Percentiles rank a stretch among this genome's conserved stretches.
These are phyloP conservation scores for Citrus trifoliata DNA, from an alignment of 345 rosid genomes.

Conservation along the genomic window DNA sequence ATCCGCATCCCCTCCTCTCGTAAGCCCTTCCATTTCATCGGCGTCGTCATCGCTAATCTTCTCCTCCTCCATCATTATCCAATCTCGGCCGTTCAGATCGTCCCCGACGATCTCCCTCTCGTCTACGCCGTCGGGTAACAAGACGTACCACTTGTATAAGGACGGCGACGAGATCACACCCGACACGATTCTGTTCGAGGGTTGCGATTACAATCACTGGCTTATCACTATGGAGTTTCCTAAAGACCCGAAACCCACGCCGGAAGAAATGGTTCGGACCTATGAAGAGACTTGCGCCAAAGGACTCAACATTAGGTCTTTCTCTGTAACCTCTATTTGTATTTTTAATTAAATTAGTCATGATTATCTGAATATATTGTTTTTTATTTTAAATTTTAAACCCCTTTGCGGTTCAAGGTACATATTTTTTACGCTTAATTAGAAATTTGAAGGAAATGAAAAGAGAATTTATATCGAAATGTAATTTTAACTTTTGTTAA, in stretches of 20 bases:
- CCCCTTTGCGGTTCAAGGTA: neutral
- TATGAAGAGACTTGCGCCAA: slow-evolving; percentile 78
- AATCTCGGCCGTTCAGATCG: slow-evolving; percentile 28
- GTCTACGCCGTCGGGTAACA: slow-evolving; percentile 19
- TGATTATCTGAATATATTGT: neutral
- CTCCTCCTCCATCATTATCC: slow-evolving; percentile 14
- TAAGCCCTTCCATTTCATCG: neutral
- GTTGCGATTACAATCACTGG: slow-evolving; percentile 94
- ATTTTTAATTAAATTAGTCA: neutral
- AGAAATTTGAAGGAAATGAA: neutral
- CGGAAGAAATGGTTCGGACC: slow-evolving; percentile 72
- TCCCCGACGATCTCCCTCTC: slow-evolving; percentile 27
- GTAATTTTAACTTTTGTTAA: neutral
- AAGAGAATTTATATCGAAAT: neutral
- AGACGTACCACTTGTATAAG: slow-evolving; percentile 36
- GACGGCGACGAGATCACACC: slow-evolving; percentile 75
- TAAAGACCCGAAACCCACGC: slow-evolving; percentile 43
- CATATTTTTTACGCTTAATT: neutral
- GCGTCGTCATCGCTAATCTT: slow-evolving; percentile 6
- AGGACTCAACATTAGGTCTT: slow-evolving; percentile 80
- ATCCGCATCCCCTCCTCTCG: neutral
- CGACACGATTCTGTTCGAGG: slow-evolving; percentile 72
- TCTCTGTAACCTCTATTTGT: too few relatives aligned
- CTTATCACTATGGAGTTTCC: slow-evolving; percentile 84
- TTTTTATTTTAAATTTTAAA: neutral